Percentiles rank a stretch among this genome's conserved stretches.
Conservation (phyloP, 306 rosid species). For the Phaseolus lunatus region DNA sequence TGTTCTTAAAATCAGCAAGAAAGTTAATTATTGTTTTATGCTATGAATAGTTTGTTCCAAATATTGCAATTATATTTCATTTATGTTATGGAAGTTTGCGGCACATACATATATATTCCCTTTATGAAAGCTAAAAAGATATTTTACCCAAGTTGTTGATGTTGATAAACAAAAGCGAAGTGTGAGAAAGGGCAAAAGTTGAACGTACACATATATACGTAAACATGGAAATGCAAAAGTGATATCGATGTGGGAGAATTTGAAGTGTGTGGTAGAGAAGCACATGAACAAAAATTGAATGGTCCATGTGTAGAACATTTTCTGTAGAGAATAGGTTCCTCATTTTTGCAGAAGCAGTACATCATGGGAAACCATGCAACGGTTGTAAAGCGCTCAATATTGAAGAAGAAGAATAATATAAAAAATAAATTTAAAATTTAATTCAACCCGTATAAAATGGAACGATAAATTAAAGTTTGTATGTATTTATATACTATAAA, state of each 20-base stretch:
- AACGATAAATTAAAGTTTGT: no score
- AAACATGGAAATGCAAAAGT: background rate
- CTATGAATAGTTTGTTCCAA: no score
- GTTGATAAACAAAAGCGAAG: background rate
- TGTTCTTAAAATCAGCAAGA: no score
- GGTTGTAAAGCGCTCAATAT: constrained; percentile 20
- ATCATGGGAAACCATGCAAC: background rate
- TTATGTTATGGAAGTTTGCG: background rate
- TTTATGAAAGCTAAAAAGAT: background rate
- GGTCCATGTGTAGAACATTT: constrained; percentile 27
- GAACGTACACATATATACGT: background rate
- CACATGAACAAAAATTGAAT: background rate
- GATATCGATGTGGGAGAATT: background rate
- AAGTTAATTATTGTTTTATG: no score
- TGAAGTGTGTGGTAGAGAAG: constrained; percentile 1
- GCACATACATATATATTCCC: background rate
- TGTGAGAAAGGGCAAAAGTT: background rate
- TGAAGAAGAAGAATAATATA: background rate
- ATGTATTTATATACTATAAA: no score
- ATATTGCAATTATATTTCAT: no score
- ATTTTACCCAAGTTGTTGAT: background rate
- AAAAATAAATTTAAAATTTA: no score
- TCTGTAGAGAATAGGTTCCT: constrained; percentile 46
- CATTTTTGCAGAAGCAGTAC: background rate
- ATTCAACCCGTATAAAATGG: no score